Conservation (phyloP, 306 rosid genomes). For the Casuarina equisetifolia region DNA sequence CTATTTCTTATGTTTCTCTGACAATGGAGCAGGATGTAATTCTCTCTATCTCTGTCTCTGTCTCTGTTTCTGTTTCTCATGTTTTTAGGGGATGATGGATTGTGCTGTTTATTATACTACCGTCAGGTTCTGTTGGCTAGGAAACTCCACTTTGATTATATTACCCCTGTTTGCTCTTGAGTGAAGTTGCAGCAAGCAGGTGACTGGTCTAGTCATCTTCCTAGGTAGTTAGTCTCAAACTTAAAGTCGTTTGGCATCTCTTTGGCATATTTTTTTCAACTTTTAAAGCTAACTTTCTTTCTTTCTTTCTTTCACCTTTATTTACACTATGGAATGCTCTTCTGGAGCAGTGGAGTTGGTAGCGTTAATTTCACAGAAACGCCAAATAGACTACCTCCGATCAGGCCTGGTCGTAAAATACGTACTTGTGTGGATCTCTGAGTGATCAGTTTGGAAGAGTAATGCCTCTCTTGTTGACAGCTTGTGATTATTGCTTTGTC, state of each 20-base stretch:
- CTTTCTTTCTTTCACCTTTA: background rate
- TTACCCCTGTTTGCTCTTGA: constrained; percentile 51
- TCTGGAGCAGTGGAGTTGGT: constrained; percentile 69
- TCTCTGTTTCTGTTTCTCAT: too few relatives aligned
- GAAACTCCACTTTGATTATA: constrained; percentile 74
- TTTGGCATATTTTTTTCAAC: too few relatives aligned
- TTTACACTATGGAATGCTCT: background rate
- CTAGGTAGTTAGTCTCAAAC: constrained; percentile 39
- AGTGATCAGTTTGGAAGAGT: too few relatives aligned
- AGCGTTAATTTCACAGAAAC: constrained; percentile 38
- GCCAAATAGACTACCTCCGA: constrained; percentile 78
- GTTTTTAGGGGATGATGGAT: constrained; percentile 6
- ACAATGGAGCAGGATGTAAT: constrained; percentile 80
- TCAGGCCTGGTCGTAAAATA: constrained; percentile 69
- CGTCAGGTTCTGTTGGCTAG: constrained; percentile 71
- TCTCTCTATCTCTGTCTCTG: constrained; percentile 23
- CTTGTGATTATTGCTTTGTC: too few relatives aligned
- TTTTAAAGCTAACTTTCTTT: too few relatives aligned
- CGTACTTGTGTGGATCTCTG: constrained; percentile 83
- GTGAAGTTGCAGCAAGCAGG: constrained; percentile 61
- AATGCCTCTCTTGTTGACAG: too few relatives aligned
- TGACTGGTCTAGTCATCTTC: constrained; percentile 61
- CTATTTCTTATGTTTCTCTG: constrained; percentile 84
- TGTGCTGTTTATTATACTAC: constrained; percentile 2
- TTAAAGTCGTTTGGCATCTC: background rate